These are phyloP conservation scores for Bondarzewia mesenterica DNA, from an alignment of 1,284 basidiomycete species.

Conservation along the genomic window DNA sequence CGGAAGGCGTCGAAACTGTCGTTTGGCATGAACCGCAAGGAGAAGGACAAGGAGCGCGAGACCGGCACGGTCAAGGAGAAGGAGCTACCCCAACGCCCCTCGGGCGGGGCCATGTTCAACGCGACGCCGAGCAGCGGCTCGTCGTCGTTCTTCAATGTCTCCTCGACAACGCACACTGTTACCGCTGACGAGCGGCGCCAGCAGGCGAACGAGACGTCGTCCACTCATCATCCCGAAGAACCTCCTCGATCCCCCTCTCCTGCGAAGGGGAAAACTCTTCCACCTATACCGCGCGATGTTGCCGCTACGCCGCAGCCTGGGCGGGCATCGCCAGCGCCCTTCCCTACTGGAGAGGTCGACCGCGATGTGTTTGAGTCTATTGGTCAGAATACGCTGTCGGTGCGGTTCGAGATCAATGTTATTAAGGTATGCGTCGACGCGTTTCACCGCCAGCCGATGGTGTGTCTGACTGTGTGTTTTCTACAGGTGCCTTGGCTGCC, in stretches of 20 bases:
- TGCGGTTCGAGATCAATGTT: conserved; percentile 91
- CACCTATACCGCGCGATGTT: conserved; percentile 67
- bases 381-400: conserved; percentile 70
- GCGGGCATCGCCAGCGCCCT: conserved; percentile 30
- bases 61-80: conserved; percentile 31
- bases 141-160: conserved; percentile 74
- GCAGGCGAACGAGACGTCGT: conserved; percentile 22
- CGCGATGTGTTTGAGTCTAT: conserved; percentile 67
- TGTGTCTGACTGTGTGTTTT: conserved; percentile 9
- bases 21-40: conserved; percentile 44
- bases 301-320: conserved; percentile 26
- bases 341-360: conserved; percentile 58
- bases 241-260: conserved; percentile 30
- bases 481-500: conserved; percentile 86
- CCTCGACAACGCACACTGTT: conserved; percentile 43
- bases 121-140: conserved; percentile 65
- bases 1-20: conserved; percentile 74
- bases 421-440: conserved; percentile 91
- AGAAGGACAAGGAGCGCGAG: conserved; percentile 31
- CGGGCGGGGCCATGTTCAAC: conserved; percentile 43
- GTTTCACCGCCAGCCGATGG: conserved; percentile 9
- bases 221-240: conserved; percentile 26
- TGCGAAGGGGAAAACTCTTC: conserved; percentile 51
- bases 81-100: conserved; percentile 41
- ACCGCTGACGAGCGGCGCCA: conserved; percentile 27